Percentiles rank a stretch among this genome's conserved stretches.
Conservation (phyloP, 257 asterid genomes). For the Pogostemon cablin region DNA sequence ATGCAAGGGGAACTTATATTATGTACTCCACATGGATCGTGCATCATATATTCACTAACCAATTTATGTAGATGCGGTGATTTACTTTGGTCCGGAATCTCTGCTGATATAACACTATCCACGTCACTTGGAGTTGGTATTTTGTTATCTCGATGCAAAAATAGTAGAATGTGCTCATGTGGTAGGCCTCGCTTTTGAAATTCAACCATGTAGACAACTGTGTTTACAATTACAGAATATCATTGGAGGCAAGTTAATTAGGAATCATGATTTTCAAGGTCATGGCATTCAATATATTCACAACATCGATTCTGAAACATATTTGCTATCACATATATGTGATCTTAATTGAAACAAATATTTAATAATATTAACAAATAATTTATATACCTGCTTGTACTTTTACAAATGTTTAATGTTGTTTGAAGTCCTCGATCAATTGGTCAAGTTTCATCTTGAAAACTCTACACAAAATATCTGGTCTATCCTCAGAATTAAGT, state of each 20-base stretch:
- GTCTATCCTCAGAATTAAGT: background rate
- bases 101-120: background rate
- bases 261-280: no score
- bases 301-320: no score
- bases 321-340: background rate
- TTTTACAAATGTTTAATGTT: background rate
- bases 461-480: background rate
- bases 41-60: background rate
- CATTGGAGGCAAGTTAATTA: background rate
- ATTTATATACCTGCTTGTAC: background rate
- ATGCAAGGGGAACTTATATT: background rate
- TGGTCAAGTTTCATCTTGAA: slow-evolving; percentile 15
- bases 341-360: background rate
- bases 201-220: background rate
- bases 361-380: background rate
- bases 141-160: background rate
- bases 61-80: background rate
- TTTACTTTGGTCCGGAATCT: background rate
- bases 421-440: background rate
- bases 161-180: background rate
- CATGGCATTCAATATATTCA: no score
- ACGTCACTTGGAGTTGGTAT: background rate
- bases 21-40: background rate
- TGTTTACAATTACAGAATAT: background rate
- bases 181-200: background rate